These are phyloP conservation scores for Macrocybe gigantea DNA, from an alignment of 768 basidiomycete species.

Conservation along the genomic window DNA sequence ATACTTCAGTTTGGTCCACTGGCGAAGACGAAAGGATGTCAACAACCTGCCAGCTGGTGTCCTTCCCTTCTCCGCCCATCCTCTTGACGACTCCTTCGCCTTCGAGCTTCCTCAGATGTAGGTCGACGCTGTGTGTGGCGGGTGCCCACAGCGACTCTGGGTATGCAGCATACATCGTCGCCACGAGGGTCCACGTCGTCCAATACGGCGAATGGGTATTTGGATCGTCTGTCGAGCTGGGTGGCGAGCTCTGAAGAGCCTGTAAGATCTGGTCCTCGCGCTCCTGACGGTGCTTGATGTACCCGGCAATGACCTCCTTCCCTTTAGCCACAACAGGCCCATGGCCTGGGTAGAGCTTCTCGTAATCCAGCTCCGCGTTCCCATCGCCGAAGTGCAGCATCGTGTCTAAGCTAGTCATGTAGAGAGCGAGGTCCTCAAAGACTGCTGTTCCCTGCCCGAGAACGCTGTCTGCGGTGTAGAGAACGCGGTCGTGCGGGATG, in stretches of 20 bases:
- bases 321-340: slow-evolving; percentile 74
- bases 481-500: slow-evolving; percentile 59
- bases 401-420: slow-evolving; percentile 56
- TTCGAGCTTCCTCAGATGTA: slow-evolving; percentile 73
- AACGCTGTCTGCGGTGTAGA: slow-evolving; percentile 90
- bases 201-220: slow-evolving; percentile 22
- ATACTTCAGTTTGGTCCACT: no score
- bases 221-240: slow-evolving; percentile 9
- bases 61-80: slow-evolving; percentile 45
- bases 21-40: no score
- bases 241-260: slow-evolving; percentile 33
- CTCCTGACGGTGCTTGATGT: slow-evolving; percentile 76
- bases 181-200: slow-evolving; percentile 65
- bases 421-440: slow-evolving; percentile 76
- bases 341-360: slow-evolving; percentile 80
- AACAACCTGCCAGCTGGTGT: slow-evolving; percentile 40
- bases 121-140: slow-evolving; percentile 60
- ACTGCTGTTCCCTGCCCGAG: slow-evolving; percentile 88
- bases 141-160: slow-evolving; percentile 67
- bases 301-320: slow-evolving; percentile 52
- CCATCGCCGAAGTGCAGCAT: slow-evolving; percentile 42
- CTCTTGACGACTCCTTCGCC: slow-evolving; percentile 52
- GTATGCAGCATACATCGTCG: slow-evolving; percentile 63
- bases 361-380: slow-evolving; percentile 22
- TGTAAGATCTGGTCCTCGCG: slow-evolving; percentile 75